Base-by-base conservation (phyloP, 768 basidiomycete genomes). In the Hygrophorus russula region DNA sequence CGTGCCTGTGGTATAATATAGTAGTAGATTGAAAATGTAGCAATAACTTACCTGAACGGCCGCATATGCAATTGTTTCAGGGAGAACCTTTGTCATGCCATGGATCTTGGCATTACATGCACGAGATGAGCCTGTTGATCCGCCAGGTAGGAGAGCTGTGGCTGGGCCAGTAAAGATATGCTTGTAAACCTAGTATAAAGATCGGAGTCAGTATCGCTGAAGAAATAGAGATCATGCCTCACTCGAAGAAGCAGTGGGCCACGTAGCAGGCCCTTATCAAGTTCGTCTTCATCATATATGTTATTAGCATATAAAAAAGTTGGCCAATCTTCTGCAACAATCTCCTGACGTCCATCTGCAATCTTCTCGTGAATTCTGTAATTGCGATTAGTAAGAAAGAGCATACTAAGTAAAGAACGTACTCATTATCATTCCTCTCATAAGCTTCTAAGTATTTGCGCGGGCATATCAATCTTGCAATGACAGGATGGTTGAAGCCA, bases 21-120 rank as follows among this genome's bases (percentile, higher is more conserved):
- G n/a, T n/a, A n/a, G n/a, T n/a, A n/a, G n/a, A n/a, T n/a, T n/a
- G n/a, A n/a, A n/a, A n/a, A n/a, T n/a, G n/a, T n/a, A n/a, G n/a
- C n/a, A n/a, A n/a, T n/a, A n/a, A n/a, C n/a, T n/a, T n/a, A n/a
- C n/a, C n/a, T 51, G 51, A n/a, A 55, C 53, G 9, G 56, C 58
- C 6, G 55, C 53, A 45, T 63, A 63, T 14, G 58, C 61, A 41
- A 63, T 57, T 4, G 54, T 51, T 5, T 57, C 46, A 1, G 56
- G 49, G 1, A 54, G 59, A 6, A 59, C 56, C 14, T 47, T 45
- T 9, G 44, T 28, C 18, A 58, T 37, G 0, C 46, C 19, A 3
- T 51, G 19, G 5, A 55, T 37, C 19, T 48, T 46, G 4, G 36
- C 40, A 4, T 42, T 46, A 11, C 12, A 1, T n/a, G 11, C 5